phyloP scores from a whole-genome alignment of 495 filamentous ascomycete species.

The Tuber calosporum region DNA sequence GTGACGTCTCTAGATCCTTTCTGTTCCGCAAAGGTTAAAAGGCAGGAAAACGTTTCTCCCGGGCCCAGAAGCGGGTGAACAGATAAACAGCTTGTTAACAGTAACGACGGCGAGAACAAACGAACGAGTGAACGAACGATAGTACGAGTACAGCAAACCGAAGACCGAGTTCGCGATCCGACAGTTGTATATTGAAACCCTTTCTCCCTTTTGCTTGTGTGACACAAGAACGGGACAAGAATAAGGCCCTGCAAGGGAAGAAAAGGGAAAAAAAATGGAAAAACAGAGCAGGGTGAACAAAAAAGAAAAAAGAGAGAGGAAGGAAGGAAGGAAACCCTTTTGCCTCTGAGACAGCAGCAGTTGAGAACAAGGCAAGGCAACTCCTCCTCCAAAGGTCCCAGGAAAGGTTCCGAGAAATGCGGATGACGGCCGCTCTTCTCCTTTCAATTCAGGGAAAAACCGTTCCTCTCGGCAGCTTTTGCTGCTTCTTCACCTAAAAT shows the following conservation, averaged over 20 bases:
- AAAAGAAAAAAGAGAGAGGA: background rate
- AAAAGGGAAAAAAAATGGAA: background rate
- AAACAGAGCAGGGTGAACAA: no score
- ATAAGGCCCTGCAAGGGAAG: background rate
- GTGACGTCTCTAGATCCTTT: constrained; percentile 19
- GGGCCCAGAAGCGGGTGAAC: constrained; percentile 16
- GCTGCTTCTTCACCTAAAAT: background rate
- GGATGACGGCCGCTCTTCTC: background rate
- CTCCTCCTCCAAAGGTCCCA: background rate
- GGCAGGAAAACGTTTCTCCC: constrained; percentile 12
- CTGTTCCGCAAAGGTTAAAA: constrained; percentile 13
- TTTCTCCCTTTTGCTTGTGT: background rate
- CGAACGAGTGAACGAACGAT: background rate
- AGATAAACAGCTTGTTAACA: background rate
- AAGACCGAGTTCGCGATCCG: background rate
- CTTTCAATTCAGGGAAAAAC: background rate
- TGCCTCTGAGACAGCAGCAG: background rate
- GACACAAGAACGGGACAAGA: background rate
- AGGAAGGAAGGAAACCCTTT: background rate
- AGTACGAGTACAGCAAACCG: background rate
- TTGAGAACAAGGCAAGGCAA: background rate
- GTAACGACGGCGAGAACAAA: background rate
- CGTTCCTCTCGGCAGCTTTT: background rate
- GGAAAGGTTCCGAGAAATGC: background rate
- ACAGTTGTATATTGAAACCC: background rate